These are phyloP conservation scores for Zygoascus flipseniorum DNA, from an alignment of 805 yeast genomes.

Conservation along the genomic window DNA sequence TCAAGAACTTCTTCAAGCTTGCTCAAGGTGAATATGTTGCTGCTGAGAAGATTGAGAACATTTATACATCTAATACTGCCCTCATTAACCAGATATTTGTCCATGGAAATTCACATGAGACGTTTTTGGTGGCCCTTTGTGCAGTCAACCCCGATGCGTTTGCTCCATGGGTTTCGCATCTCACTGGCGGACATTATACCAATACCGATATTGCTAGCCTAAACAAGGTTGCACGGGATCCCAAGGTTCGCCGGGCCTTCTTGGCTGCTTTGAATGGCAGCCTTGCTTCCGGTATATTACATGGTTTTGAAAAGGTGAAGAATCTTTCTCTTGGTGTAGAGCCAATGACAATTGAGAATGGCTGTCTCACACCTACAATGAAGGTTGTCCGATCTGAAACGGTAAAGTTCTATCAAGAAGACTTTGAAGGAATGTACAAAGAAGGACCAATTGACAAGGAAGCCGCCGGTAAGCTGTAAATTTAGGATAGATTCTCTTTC, in stretches of 20 bases:
- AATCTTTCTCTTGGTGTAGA: constrained; percentile 46
- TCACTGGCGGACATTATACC: constrained; percentile 25
- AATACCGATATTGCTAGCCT: constrained; percentile 24
- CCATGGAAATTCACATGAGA: constrained; percentile 55
- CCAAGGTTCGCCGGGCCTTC: constrained; percentile 30
- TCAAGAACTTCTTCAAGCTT: constrained; percentile 68
- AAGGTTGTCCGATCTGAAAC: constrained; percentile 47
- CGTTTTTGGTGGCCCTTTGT: constrained; percentile 49
- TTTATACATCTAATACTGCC: constrained; percentile 48
- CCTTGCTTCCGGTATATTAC: constrained; percentile 33
- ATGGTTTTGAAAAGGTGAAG: constrained; percentile 57
- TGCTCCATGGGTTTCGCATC: constrained; percentile 25
- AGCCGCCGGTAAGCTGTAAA: neutral
- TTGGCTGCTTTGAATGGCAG: constrained; percentile 33
- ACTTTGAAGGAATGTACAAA: constrained; percentile 37
- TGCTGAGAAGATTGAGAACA: constrained; percentile 66
- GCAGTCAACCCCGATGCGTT: constrained; percentile 49
- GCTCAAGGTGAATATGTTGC: constrained; percentile 65
- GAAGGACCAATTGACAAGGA: constrained; percentile 34
- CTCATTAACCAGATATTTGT: constrained; percentile 46
- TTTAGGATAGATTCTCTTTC: neutral
- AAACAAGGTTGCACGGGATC: constrained; percentile 25
- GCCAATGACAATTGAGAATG: constrained; percentile 52
- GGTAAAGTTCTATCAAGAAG: constrained; percentile 34
- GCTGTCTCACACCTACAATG: constrained; percentile 60